These are phyloP conservation scores for Lachnellula cervina DNA, from an alignment of 2,329 filamentous ascomycete species.

Conservation along the genomic window DNA sequence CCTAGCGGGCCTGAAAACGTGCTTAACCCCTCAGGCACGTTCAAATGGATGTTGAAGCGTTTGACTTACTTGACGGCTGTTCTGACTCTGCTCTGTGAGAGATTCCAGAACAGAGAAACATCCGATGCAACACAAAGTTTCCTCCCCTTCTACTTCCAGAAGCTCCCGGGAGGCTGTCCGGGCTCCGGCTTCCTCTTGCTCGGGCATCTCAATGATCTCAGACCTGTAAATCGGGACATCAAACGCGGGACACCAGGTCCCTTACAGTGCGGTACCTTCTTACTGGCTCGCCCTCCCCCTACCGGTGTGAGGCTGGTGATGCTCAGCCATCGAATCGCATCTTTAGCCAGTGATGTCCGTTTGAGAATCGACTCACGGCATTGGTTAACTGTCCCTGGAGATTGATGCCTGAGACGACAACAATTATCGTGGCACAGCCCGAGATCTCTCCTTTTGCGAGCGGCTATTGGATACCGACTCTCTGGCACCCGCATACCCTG, in stretches of 20 bases:
- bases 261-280: too few species aligned
- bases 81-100: background rate
- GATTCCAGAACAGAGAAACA: background rate
- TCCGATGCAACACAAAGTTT: background rate
- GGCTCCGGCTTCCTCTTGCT: background rate
- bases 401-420: background rate
- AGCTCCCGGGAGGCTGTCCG: background rate
- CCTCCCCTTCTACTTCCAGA: background rate
- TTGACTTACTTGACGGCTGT: background rate
- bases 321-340: background rate
- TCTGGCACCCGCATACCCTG: background rate
- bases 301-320: background rate
- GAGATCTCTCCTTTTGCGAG: background rate
- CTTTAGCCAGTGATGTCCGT: background rate
- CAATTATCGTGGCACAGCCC: constrained; percentile 2
- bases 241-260: background rate
- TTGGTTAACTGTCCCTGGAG: background rate
- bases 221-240: background rate
- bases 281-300: too few species aligned
- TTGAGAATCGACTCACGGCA: background rate
- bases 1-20: background rate
- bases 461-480: constrained; percentile 4
- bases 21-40: background rate
- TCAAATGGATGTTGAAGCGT: too few species aligned
- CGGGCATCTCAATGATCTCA: background rate